Evolutionary conservation across 2,329 filamentous ascomycete genomes (phyloP).

Genomic region (Pseudogymnoascus sp.): DNA sequence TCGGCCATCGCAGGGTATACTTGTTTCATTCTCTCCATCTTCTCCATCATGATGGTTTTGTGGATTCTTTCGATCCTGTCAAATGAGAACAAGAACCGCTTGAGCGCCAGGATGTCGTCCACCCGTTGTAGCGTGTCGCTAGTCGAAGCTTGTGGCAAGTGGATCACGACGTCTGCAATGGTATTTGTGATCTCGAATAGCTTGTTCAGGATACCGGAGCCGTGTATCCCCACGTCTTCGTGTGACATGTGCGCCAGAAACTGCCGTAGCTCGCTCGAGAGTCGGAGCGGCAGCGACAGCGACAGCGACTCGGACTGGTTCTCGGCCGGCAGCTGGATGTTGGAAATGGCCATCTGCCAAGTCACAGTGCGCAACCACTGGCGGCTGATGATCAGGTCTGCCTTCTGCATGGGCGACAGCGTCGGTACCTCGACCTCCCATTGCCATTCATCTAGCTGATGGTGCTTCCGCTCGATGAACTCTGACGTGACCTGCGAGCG

Average conservation of each 20-base stretch:
- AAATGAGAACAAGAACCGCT: conserved; percentile 37
- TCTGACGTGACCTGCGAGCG: conserved; percentile 31
- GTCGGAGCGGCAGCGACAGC: conserved; percentile 39
- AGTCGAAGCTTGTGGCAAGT: conserved; percentile 36
- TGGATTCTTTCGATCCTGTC: conserved; percentile 35
- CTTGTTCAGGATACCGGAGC: conserved; percentile 42
- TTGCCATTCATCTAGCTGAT: conserved; percentile 36
- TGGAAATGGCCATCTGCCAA: conserved; percentile 45
- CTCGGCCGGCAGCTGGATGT: conserved; percentile 37
- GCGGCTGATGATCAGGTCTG: conserved; percentile 44
- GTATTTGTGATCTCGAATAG: conserved; percentile 45
- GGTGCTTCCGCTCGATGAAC: conserved; percentile 42
- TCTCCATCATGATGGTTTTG: conserved; percentile 35
- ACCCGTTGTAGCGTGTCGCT: conserved; percentile 39
- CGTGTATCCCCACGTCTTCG: conserved; percentile 41
- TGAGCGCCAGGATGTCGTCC: conserved; percentile 41
- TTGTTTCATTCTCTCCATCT: conserved; percentile 32
- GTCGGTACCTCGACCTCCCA: conserved; percentile 35
- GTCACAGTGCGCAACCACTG: conserved; percentile 44
- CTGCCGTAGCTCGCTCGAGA: conserved; percentile 39
- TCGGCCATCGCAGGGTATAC: conserved; percentile 12
- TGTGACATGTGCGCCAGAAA: conserved; percentile 38
- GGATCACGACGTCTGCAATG: conserved; percentile 43
- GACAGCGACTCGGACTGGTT: conserved; percentile 28
- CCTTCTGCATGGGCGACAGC: conserved; percentile 39